These are phyloP conservation scores for Ophiostoma ulmi DNA, from an alignment of 2,329 filamentous ascomycete genomes.

Conservation along the genomic window DNA sequence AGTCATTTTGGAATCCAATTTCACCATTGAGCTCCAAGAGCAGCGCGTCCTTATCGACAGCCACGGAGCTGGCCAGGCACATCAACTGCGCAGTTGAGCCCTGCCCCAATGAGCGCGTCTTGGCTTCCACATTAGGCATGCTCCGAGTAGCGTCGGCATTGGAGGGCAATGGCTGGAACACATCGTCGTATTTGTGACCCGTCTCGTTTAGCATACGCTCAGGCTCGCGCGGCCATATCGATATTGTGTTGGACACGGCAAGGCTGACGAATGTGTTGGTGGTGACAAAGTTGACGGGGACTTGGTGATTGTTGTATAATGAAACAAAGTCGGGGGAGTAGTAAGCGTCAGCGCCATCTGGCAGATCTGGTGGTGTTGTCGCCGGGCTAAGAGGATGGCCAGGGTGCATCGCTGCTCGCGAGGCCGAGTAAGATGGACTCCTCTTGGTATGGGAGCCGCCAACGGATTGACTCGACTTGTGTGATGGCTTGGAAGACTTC, in stretches of 20 bases:
- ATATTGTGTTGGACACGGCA: constrained; percentile 66
- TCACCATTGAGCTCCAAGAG: constrained; percentile 71
- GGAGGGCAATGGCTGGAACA: constrained; percentile 56
- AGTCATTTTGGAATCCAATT: constrained; percentile 68
- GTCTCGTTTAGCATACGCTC: constrained; percentile 63
- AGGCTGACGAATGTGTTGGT: constrained; percentile 77
- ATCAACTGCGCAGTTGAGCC: constrained; percentile 65
- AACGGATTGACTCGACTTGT: constrained; percentile 72
- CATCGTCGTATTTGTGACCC: constrained; percentile 59
- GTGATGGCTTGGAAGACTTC: constrained; percentile 77
- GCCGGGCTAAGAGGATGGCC: constrained; percentile 66
- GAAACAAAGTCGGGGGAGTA: constrained; percentile 73
- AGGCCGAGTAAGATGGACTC: constrained; percentile 59
- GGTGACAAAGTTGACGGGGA: constrained; percentile 51
- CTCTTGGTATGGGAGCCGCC: constrained; percentile 63
- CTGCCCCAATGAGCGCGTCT: constrained; percentile 41
- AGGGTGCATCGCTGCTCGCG: constrained; percentile 43
- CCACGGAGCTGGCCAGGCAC: constrained; percentile 49
- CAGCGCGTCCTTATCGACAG: constrained; percentile 53
- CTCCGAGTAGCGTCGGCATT: constrained; percentile 42
- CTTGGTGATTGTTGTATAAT: constrained; percentile 54
- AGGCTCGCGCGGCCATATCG: constrained; percentile 71
- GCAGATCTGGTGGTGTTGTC: constrained; percentile 64
- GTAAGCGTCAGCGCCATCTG: constrained; percentile 59
- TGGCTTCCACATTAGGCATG: constrained; percentile 48